Percentiles rank a stretch among this genome's conserved stretches.
Evolutionary conservation across 2,329 filamentous ascomycete species (phyloP).

Genomic region (Fusarium subtropicale): DNA sequence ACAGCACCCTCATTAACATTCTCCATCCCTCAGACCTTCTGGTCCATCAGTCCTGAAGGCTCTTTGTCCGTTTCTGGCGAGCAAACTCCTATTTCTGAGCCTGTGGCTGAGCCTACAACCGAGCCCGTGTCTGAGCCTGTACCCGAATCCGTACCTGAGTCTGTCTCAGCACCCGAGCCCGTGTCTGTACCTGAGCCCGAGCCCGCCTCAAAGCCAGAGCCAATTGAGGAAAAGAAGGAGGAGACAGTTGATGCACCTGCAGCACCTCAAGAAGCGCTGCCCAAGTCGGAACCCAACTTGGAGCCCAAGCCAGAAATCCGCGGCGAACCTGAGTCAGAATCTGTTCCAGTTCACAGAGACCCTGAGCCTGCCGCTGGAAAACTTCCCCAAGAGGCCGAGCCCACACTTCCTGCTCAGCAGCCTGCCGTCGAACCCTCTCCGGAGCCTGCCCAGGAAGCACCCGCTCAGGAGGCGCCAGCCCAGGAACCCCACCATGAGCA

Average conservation of each 20-base stretch:
- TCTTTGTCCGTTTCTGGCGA: slow-evolving; percentile 50
- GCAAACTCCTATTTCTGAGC: slow-evolving; percentile 24
- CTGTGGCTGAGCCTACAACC: slow-evolving; percentile 1
- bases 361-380: slow-evolving; percentile 28
- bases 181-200: neutral
- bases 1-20: slow-evolving; percentile 59
- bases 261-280: slow-evolving; percentile 11
- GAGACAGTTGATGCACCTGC: neutral
- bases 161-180: neutral
- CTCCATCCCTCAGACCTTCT: slow-evolving; percentile 61
- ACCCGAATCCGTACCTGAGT: neutral
- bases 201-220: slow-evolving; percentile 6
- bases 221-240: slow-evolving; percentile 10
- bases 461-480: neutral
- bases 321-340: slow-evolving; percentile 27
- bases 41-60: slow-evolving; percentile 64
- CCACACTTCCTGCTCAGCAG: slow-evolving; percentile 21
- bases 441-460: slow-evolving; percentile 14
- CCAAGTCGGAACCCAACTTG: slow-evolving; percentile 15
- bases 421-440: slow-evolving; percentile 30
- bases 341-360: slow-evolving; percentile 24
- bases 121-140: neutral
- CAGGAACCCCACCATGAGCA: slow-evolving; percentile 10
- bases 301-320: slow-evolving; percentile 27
- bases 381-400: slow-evolving; percentile 26